These are phyloP conservation scores for Leccinum truebloodii DNA, from an alignment of 768 basidiomycete species.

Conservation along the genomic window DNA sequence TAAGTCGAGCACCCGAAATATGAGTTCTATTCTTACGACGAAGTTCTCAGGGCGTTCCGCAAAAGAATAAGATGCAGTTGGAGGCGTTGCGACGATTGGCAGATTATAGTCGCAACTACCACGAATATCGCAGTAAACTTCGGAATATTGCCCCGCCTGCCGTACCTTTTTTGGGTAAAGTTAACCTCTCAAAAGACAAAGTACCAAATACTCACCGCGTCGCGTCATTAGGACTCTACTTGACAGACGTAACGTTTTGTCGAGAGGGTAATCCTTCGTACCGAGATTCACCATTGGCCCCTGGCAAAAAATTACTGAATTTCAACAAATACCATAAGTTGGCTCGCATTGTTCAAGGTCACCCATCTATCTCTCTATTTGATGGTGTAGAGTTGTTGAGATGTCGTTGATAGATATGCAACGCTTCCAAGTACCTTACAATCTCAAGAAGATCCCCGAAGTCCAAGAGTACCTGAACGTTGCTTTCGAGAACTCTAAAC, in stretches of 20 bases:
- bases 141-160: slow-evolving; percentile 90
- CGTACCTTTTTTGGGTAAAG: slow-evolving; percentile 88
- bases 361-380: slow-evolving; percentile 9
- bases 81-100: slow-evolving; percentile 83
- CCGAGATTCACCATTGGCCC: slow-evolving; percentile 73
- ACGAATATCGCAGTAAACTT: slow-evolving; percentile 86
- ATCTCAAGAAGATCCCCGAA: slow-evolving; percentile 86
- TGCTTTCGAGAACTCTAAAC: slow-evolving; percentile 73
- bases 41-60: slow-evolving; percentile 66
- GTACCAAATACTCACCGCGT: slow-evolving; percentile 10
- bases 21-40: slow-evolving; percentile 8
- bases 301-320: slow-evolving; percentile 83
- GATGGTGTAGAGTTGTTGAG: not conserved
- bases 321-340: slow-evolving; percentile 96
- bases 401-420: slow-evolving; percentile 67
- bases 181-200: not conserved
- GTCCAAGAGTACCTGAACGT: slow-evolving; percentile 77
- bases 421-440: slow-evolving; percentile 86
- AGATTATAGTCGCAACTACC: slow-evolving; percentile 88
- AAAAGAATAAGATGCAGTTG: slow-evolving; percentile 80
- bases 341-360: slow-evolving; percentile 81
- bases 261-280: slow-evolving; percentile 91
- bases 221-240: slow-evolving; percentile 62
- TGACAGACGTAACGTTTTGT: slow-evolving; percentile 94
- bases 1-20: slow-evolving; percentile 41